phyloP scores from a whole-genome alignment of 345 rosid species.

The Geranium rotundifolium region DNA sequence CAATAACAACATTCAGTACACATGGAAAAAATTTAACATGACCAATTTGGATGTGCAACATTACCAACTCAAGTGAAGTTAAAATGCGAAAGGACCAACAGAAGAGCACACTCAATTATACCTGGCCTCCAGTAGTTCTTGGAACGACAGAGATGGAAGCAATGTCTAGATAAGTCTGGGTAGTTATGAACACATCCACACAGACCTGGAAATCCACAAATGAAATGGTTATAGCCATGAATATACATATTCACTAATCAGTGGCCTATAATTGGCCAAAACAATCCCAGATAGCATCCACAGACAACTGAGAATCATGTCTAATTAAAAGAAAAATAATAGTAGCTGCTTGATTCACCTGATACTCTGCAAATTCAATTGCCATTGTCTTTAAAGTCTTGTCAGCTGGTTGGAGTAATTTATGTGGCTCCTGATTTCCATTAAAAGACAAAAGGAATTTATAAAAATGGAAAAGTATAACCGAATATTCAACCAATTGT shows the following conservation, averaged over 20 bases:
- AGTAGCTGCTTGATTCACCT: constrained; percentile 32
- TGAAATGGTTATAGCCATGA: background rate
- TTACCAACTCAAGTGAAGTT: constrained; percentile 1
- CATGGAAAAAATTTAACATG: too few relatives aligned
- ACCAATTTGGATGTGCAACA: too few relatives aligned
- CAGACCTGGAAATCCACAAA: constrained; percentile 56
- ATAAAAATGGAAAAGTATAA: background rate
- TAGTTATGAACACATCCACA: constrained; percentile 80
- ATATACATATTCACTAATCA: background rate
- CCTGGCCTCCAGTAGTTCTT: constrained; percentile 95
- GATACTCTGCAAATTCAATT: constrained; percentile 95
- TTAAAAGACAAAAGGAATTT: constrained; percentile 6
- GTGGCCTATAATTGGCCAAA: constrained; percentile 1
- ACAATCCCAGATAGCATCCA: background rate
- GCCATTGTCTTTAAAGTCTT: constrained; percentile 89
- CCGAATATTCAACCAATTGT: background rate
- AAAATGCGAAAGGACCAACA: background rate
- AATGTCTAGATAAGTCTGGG: constrained; percentile 81
- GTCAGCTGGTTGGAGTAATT: constrained; percentile 90
- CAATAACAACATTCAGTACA: too few relatives aligned
- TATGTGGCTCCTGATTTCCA: constrained; percentile 72
- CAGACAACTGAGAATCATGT: too few relatives aligned
- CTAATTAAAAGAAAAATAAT: background rate
- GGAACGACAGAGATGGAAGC: constrained; percentile 88
- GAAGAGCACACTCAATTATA: constrained; percentile 12